Evolutionary conservation across 1,139 yeast genomes (phyloP).

Genomic region (Kazachstania sp.): DNA sequence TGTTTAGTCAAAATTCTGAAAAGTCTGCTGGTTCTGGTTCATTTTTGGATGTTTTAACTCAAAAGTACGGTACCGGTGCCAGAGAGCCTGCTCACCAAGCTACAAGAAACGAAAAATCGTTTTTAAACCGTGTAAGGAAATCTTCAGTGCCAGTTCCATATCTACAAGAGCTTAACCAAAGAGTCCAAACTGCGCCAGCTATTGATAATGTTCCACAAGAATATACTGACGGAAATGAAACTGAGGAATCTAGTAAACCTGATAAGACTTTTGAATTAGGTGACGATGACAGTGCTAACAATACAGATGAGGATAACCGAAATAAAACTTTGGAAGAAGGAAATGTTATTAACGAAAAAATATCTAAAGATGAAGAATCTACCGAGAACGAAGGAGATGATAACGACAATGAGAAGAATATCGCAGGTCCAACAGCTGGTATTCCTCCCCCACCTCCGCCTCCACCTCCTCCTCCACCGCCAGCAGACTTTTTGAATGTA

Average conservation of each 20-base stretch:
- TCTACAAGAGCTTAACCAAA: slow-evolving; percentile 48
- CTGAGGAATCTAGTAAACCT: background rate
- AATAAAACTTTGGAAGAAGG: background rate
- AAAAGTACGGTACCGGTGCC: slow-evolving; percentile 28
- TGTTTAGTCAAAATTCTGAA: slow-evolving; percentile 8
- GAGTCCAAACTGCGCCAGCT: slow-evolving; percentile 32
- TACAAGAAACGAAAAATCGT: slow-evolving; percentile 18
- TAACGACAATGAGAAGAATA: background rate
- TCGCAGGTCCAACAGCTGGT: background rate
- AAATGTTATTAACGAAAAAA: background rate
- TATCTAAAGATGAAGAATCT: background rate
- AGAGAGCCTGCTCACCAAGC: slow-evolving; percentile 8
- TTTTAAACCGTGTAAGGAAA: slow-evolving; percentile 26
- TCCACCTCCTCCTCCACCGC: slow-evolving; percentile 8
- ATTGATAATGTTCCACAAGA: background rate
- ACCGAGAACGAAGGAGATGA: background rate
- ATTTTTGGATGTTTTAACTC: slow-evolving; percentile 27
- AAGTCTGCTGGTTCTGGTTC: slow-evolving; percentile 19
- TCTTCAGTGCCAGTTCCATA: slow-evolving; percentile 31
- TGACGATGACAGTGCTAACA: background rate
- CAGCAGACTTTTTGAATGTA: background rate
- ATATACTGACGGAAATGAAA: background rate
- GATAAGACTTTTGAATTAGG: background rate
- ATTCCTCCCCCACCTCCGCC: slow-evolving; percentile 30
- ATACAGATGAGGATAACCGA: background rate